Base-by-base conservation (phyloP, 202 grass and related monocot species). In the Digitaria exilis region DNA sequence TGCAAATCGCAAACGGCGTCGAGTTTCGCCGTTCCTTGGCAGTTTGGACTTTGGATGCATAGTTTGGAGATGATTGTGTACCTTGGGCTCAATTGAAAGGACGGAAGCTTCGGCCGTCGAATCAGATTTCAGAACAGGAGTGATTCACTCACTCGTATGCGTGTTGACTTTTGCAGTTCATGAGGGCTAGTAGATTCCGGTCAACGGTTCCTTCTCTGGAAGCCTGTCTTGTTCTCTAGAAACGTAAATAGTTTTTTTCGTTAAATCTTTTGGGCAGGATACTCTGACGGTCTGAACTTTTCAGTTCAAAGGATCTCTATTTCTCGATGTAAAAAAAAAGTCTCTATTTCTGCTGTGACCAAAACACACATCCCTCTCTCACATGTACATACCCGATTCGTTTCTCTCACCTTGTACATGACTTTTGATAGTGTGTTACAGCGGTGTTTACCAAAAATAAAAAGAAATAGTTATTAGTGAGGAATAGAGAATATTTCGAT, bases 1-100 rank as follows among this genome's bases (percentile, higher is more conserved):
- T 17, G 46, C 21, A 67, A 5, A 67, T 14, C 12, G 46, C 21
- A 67, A 2, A 66, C 87, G 78, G 78, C 83, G 48, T 89, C 87
- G 73, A 85, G 73, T 89, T 50, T 73, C 26, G 17, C 63, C 45
- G 69, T 52, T 75, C 51, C 8, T 72, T 82, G 44, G 56, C 12
- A 19, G 14, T 24, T 66, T 75, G 11, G 44, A 67, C n/a, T n/a
- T n/a, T 66, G 51, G 37, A 37, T 70, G 71, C 54, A 0, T 18
- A n/a, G 61, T 50, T 12, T 24, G 35, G 24, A 18, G 14, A 34
- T 9, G 43, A 59, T 18, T 67, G 25, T 46, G 39, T 32, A 15
- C 12, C 7, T 64, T 62, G 43, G 58, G 31, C 61, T 71, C 17
- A 71, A 25, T 21, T 41, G 8, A 67, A 65, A 17, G 42, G 22